Evolutionary conservation across 2,329 filamentous ascomycete species (phyloP).

Genomic region (Fusarium dimerum): DNA sequence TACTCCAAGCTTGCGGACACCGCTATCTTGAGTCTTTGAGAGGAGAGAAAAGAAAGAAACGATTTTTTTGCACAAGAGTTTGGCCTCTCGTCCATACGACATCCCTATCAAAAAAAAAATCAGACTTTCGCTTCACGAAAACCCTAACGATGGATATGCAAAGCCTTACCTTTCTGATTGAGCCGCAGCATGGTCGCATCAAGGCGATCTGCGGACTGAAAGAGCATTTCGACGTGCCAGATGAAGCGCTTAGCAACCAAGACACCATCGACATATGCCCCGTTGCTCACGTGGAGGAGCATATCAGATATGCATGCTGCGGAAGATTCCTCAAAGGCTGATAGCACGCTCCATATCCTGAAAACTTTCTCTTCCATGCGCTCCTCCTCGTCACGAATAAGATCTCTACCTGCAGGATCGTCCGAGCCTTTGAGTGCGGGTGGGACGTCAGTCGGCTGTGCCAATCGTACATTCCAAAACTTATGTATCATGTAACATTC

Average conservation of each 20-base stretch:
- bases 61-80: slow-evolving; percentile 98
- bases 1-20: slow-evolving; percentile 87
- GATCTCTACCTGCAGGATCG: slow-evolving; percentile 66
- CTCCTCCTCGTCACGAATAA: slow-evolving; percentile 84
- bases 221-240: slow-evolving; percentile 90
- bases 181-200: slow-evolving; percentile 70
- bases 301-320: slow-evolving; percentile 99
- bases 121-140: slow-evolving; percentile 5
- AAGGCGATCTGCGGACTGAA: slow-evolving; percentile 82
- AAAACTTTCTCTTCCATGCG: slow-evolving; percentile 97
- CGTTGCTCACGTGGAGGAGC: slow-evolving; percentile 97
- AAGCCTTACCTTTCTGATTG: slow-evolving; percentile 70
- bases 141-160: background rate
- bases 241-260: slow-evolving; percentile 96
- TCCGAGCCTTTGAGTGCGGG: slow-evolving; percentile 42
- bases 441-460: slow-evolving; percentile 57
- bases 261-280: slow-evolving; percentile 92
- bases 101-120: slow-evolving; percentile 56
- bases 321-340: slow-evolving; percentile 95
- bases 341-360: slow-evolving; percentile 96
- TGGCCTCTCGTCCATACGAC: slow-evolving; percentile 93
- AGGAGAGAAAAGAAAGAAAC: slow-evolving; percentile 95
- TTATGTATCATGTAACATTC: slow-evolving; percentile 99
- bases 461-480: slow-evolving; percentile 96
- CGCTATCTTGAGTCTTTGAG: slow-evolving; percentile 90